Evolutionary conservation across 345 rosid species (phyloP), one percentile per base, ranked within the genome.

Genomic region (Nephelium lappaceum): DNA sequence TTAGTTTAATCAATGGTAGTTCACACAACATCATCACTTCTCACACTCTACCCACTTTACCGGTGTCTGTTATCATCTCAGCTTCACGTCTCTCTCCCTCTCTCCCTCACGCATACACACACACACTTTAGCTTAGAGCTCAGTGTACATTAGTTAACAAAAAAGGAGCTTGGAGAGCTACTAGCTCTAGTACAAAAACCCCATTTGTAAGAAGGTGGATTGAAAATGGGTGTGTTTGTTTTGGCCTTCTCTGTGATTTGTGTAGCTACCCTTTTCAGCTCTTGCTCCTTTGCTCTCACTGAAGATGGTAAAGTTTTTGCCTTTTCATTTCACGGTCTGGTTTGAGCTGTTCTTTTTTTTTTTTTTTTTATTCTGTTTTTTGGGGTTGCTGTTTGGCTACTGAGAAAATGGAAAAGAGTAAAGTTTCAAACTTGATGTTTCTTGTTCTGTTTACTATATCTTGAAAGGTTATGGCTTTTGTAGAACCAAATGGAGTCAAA

Each of bases 301-400:
- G 85, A 86, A 74, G 96, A 92, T 77, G 96, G 96, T 92, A 87
- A 79, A 31, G 24, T 3, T 67, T 18, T 45, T 74, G 43, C 74
- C 15, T 15, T 69, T 60, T 72, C 19, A 8, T 51, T 36, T 38
- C 47, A 49, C 66, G 12, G 64, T 57, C 25, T 36, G 25, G 70
- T 78, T 45, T 25, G 24, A 1, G 21, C 1, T 31, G 2, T 18
- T 60, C 24, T 39, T 71, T 5, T 65, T 49, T 24, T n/a, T 6
- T 11, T 67, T 36, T n/a, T n/a, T n/a, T n/a, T n/a, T n/a, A n/a
- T n/a, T n/a, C n/a, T n/a, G n/a, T n/a, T n/a, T 8, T 62, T 77
- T 24, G 38, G 0, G 4, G 15, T 23, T 23, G 27, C 21, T 61
- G 36, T 69, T 79, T 61, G 80, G 78, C 39, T 64, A 55, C 68